A percentile compares a stretch with the other conserved stretches of the same genome.
phyloP scores from a whole-genome alignment of 2,329 filamentous ascomycete genomes.

The Fusarium denticulatum region DNA sequence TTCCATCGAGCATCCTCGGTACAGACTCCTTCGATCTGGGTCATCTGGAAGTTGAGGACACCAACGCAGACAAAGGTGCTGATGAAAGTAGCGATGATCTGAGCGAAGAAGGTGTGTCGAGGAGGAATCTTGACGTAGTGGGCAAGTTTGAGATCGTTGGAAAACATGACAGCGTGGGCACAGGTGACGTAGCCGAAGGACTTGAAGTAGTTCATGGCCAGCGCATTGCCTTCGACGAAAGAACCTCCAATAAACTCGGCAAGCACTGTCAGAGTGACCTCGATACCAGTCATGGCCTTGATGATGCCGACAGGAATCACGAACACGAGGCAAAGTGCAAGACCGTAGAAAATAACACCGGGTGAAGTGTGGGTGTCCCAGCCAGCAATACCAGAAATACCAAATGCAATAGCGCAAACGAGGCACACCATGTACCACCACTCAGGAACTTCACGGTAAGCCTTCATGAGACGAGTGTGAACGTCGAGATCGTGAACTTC shows the following conservation, averaged over 20 bases:
- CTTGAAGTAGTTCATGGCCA: conserved; percentile 66
- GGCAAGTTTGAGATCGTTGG: conserved; percentile 59
- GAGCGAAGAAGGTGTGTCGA: conserved; percentile 66
- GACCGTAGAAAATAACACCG: conserved; percentile 62
- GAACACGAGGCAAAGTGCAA: conserved; percentile 60
- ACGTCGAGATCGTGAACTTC: conserved; percentile 55
- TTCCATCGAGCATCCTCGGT: conserved; percentile 58
- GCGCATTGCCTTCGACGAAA: conserved; percentile 59
- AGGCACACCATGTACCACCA: conserved; percentile 63
- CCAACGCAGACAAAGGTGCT: conserved; percentile 62
- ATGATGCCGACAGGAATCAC: conserved; percentile 63
- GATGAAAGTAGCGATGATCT: conserved; percentile 66
- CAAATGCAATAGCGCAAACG: conserved; percentile 55
- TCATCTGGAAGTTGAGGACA: conserved; percentile 61
- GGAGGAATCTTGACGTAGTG: conserved; percentile 71
- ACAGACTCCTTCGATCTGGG: conserved; percentile 60
- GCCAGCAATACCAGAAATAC: conserved; percentile 57
- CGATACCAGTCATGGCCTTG: conserved; percentile 63
- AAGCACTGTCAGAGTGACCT: conserved; percentile 63
- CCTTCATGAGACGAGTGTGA: conserved; percentile 60
- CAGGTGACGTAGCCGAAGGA: conserved; percentile 61
- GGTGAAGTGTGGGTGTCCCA: conserved; percentile 63
- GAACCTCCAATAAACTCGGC: conserved; percentile 65
- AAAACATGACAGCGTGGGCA: conserved; percentile 62
- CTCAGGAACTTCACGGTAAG: conserved; percentile 60